A percentile compares a stretch with the other conserved stretches of the same genome.
These are phyloP conservation scores for Aspergillus asperescens DNA, from an alignment of 495 filamentous ascomycete genomes.

Conservation along the genomic window DNA sequence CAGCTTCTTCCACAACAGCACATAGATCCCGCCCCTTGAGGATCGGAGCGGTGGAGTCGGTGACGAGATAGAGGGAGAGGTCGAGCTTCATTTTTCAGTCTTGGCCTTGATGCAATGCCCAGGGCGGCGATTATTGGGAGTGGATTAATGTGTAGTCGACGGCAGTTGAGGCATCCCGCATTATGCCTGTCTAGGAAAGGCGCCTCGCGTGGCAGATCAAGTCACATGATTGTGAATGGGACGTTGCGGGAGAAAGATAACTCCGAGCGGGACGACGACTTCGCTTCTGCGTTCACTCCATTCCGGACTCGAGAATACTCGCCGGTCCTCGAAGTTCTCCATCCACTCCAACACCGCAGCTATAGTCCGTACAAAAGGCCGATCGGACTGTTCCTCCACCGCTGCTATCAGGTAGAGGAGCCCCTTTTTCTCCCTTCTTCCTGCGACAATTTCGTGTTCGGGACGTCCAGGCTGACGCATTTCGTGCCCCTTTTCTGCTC, in stretches of 20 bases:
- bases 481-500: background rate
- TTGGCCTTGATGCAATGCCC: background rate
- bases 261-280: constrained; percentile 7
- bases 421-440: background rate
- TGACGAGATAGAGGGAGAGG: constrained; percentile 81
- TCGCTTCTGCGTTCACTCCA: constrained; percentile 10
- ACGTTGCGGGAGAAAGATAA: background rate
- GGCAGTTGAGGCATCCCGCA: background rate
- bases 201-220: background rate
- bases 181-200: constrained; percentile 7
- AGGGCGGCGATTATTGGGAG: background rate
- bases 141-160: background rate
- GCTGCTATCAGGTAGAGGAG: constrained; percentile 1
- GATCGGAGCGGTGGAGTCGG: constrained; percentile 78
- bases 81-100: constrained; percentile 42
- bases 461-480: background rate
- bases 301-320: constrained; percentile 40
- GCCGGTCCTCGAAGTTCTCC: constrained; percentile 44
- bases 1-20: constrained; percentile 67
- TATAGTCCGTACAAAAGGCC: background rate
- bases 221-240: constrained; percentile 4
- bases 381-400: background rate
- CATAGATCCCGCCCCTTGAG: constrained; percentile 65
- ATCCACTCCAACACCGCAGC: background rate
- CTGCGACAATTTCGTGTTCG: background rate